These are phyloP conservation scores for Phylloporus rhodoxanthus DNA, from an alignment of 768 basidiomycete genomes.

Conservation along the genomic window DNA sequence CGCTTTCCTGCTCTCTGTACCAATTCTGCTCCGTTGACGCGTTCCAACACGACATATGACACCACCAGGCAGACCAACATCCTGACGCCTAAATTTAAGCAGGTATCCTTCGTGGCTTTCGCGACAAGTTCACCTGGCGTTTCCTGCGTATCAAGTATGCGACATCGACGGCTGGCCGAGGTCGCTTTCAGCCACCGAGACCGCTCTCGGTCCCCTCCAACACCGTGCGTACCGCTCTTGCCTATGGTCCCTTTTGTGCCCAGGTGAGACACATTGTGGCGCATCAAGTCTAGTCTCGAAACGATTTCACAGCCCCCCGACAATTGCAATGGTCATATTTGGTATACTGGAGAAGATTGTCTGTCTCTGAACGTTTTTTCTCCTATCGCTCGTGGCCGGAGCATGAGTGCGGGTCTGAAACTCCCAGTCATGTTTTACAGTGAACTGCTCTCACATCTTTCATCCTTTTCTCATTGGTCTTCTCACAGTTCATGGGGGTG, in stretches of 20 bases:
- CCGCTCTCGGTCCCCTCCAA: slow-evolving; percentile 5
- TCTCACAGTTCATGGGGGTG: slow-evolving; percentile 17
- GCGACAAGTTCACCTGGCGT: slow-evolving; percentile 16
- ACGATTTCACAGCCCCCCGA: slow-evolving; percentile 9
- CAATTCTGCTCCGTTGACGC: slow-evolving; percentile 18
- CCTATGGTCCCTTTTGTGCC: slow-evolving; percentile 17
- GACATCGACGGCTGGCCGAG: slow-evolving; percentile 1
- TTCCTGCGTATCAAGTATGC: slow-evolving; percentile 17
- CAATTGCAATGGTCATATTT: slow-evolving; percentile 7
- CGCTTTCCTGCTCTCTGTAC: slow-evolving; percentile 13
- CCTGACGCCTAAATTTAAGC: slow-evolving; percentile 10
- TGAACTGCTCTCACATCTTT: neutral
- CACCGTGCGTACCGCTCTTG: neutral
- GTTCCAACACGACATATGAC: slow-evolving; percentile 18
- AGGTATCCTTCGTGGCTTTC: slow-evolving; percentile 15
- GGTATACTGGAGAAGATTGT: slow-evolving; percentile 15
- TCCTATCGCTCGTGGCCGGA: slow-evolving; percentile 2
- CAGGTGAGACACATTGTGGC: slow-evolving; percentile 3
- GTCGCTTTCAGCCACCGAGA: slow-evolving; percentile 11
- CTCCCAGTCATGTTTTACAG: slow-evolving; percentile 20
- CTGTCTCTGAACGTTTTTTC: slow-evolving; percentile 17
- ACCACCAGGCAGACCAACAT: slow-evolving; percentile 11
- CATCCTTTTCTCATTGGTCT: neutral
- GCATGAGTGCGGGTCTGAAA: neutral
- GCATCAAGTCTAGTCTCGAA: neutral